phyloP scores from a whole-genome alignment of 2,329 filamentous ascomycete species.

The Fusarium temperatum region DNA sequence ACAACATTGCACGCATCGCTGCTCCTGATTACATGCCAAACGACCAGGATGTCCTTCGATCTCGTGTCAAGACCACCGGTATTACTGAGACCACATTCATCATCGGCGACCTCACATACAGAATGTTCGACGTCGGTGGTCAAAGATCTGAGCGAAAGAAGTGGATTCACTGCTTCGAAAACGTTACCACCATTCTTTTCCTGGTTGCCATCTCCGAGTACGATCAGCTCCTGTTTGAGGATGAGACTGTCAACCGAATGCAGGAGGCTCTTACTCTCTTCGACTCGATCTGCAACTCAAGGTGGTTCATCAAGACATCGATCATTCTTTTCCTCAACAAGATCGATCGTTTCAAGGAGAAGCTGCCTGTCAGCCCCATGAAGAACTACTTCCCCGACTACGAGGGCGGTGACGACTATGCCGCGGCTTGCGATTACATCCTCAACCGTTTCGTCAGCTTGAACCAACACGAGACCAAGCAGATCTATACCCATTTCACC shows the following conservation, averaged over 20 bases:
- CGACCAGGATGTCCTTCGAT: constrained; percentile 93
- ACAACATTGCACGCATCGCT: constrained; percentile 90
- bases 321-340: constrained; percentile 93
- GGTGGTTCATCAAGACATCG: constrained; percentile 90
- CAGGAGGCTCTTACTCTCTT: constrained; percentile 88
- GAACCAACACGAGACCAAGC: constrained; percentile 99
- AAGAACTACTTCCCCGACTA: constrained; percentile 91
- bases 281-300: constrained; percentile 86
- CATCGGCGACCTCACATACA: constrained; percentile 92
- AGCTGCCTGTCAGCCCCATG: constrained; percentile 83
- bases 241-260: constrained; percentile 96
- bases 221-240: constrained; percentile 94
- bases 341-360: constrained; percentile 89
- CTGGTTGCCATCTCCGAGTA: constrained; percentile 97
- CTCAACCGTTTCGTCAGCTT: constrained; percentile 97
- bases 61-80: constrained; percentile 97
- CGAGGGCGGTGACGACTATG: constrained; percentile 95
- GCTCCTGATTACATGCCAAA: constrained; percentile 93
- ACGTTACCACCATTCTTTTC: constrained; percentile 96
- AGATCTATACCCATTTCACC: constrained; percentile 99
- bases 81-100: constrained; percentile 97
- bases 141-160: constrained; percentile 98
- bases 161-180: constrained; percentile 99
- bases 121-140: constrained; percentile 97
- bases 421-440: constrained; percentile 97